phyloP scores from a whole-genome alignment of 805 yeast species.

The Lipomyces orientalis region DNA sequence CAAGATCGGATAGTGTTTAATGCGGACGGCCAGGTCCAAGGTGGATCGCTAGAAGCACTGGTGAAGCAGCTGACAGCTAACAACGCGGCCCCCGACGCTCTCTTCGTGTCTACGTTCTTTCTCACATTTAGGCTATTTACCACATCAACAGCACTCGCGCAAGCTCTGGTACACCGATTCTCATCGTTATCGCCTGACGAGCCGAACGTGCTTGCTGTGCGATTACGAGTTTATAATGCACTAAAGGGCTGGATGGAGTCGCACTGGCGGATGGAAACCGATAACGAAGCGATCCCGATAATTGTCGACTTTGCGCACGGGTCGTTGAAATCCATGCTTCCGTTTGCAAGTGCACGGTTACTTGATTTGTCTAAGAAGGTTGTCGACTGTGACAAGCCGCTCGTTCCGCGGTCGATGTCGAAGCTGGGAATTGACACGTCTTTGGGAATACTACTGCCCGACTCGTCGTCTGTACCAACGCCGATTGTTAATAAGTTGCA shows the following conservation, averaged over 20 bases:
- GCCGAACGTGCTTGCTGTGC: conserved; percentile 26
- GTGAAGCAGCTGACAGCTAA: conserved; percentile 83
- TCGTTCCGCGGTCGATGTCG: conserved; percentile 37
- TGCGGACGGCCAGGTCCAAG: conserved; percentile 72
- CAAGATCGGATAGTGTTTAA: conserved; percentile 54
- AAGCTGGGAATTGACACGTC: conserved; percentile 30
- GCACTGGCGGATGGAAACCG: conserved; percentile 61
- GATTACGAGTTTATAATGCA: conserved; percentile 58
- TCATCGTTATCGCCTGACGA: conserved; percentile 44
- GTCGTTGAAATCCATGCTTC: conserved; percentile 18
- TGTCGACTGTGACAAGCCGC: conserved; percentile 17
- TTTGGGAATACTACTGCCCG: conserved; percentile 32
- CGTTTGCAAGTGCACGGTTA: conserved; percentile 27
- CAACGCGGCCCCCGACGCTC: conserved; percentile 57
- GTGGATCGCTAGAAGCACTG: conserved; percentile 80
- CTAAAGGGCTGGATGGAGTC: conserved; percentile 88
- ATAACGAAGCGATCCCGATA: conserved; percentile 35
- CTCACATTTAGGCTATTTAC: conserved; percentile 78
- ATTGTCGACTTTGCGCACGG: conserved; percentile 34
- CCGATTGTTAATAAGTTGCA: conserved; percentile 33
- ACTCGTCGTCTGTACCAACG: conserved; percentile 35
- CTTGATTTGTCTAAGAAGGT: conserved; percentile 26
- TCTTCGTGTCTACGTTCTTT: conserved; percentile 70
- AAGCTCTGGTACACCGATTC: conserved; percentile 66
- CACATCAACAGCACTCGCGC: conserved; percentile 66